Percentiles rank a stretch among this genome's conserved stretches.
These are phyloP conservation scores for Metschnikowia cubensis DNA, from an alignment of 805 yeast genomes.

Conservation along the genomic window DNA sequence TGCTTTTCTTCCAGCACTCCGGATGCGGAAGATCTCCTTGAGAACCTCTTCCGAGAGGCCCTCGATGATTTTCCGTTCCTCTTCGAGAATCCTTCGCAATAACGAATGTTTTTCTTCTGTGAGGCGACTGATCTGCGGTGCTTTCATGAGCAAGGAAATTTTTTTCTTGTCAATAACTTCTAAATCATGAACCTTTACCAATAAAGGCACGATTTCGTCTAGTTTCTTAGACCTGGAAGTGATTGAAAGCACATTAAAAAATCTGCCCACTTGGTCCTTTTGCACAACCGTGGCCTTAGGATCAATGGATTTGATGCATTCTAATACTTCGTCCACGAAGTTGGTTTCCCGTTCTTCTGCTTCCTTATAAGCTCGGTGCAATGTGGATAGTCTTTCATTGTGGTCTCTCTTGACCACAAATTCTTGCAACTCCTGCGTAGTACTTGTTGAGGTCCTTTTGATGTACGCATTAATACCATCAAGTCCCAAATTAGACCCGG, in stretches of 20 bases:
- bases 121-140: conserved; percentile 46
- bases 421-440: background rate
- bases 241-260: conserved; percentile 45
- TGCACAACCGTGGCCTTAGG: conserved; percentile 26
- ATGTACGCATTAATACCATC: background rate
- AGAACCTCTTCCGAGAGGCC: conserved; percentile 47
- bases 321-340: conserved; percentile 20
- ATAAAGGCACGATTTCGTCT: conserved; percentile 13
- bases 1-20: conserved; percentile 46
- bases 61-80: conserved; percentile 53
- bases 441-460: background rate
- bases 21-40: conserved; percentile 39
- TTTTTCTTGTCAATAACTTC: conserved; percentile 33
- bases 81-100: conserved; percentile 45
- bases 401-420: conserved; percentile 36
- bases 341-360: conserved; percentile 25
- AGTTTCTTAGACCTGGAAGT: conserved; percentile 36
- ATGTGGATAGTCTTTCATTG: conserved; percentile 24
- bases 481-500: background rate
- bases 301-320: conserved; percentile 23
- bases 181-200: conserved; percentile 2
- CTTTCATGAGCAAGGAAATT: conserved; percentile 42
- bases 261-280: conserved; percentile 28
- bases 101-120: conserved; percentile 50
- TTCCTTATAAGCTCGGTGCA: conserved; percentile 32